These are phyloP conservation scores for Klebsormidium nitens DNA, from an alignment of 139 green algal genomes.

Conservation along the genomic window DNA sequence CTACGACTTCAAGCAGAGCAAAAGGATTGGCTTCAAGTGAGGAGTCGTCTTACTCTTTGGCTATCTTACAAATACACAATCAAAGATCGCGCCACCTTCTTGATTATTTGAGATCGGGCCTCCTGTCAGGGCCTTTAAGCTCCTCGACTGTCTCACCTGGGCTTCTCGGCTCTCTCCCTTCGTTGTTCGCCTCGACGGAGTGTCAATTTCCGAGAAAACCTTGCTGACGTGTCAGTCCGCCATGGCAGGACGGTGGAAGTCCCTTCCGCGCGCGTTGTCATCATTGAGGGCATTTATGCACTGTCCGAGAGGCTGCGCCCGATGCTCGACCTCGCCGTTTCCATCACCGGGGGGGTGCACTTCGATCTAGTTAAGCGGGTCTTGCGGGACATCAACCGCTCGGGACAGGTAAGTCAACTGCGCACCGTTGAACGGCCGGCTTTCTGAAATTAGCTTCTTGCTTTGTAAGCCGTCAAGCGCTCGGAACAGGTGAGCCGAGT, in stretches of 20 bases:
- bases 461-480: too few species aligned
- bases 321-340: conserved; percentile 81
- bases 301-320: conserved; percentile 66
- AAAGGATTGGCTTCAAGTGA: conserved; percentile 67
- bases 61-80: background rate
- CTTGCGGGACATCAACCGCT: conserved; percentile 87
- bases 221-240: too few species aligned
- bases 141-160: too few species aligned
- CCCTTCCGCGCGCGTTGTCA: conserved; percentile 68
- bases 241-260: conserved; percentile 43
- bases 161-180: too few species aligned
- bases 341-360: conserved; percentile 87
- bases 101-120: conserved; percentile 5
- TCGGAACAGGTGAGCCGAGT: too few species aligned
- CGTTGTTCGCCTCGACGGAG: too few species aligned
- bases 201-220: too few species aligned
- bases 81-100: background rate
- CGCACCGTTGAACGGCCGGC: too few species aligned
- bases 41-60: background rate
- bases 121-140: too few species aligned
- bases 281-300: conserved; percentile 96
- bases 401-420: conserved; percentile 64
- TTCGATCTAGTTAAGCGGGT: conserved; percentile 98
- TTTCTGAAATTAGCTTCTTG: too few species aligned
- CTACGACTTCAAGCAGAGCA: conserved; percentile 90